phyloP scores from a whole-genome alignment of 345 rosid species.

The Ceriops tagal region DNA sequence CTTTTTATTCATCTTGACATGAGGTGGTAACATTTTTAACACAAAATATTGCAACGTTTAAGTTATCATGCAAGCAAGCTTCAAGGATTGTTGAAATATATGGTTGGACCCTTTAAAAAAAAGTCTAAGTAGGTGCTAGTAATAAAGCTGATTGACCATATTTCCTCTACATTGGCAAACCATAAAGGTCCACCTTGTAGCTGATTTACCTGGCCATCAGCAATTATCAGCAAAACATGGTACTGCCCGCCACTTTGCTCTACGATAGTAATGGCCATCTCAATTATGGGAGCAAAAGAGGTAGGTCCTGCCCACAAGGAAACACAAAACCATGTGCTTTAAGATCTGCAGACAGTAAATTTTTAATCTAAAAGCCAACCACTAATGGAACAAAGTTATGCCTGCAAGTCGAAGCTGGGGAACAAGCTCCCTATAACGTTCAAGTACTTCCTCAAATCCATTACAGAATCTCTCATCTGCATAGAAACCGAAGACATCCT shows the following conservation, averaged over 20 bases:
- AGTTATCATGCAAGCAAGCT: not conserved
- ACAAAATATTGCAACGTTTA: not conserved
- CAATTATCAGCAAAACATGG: slow-evolving; percentile 89
- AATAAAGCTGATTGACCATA: not conserved
- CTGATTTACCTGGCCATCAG: slow-evolving; percentile 88
- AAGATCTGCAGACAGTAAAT: not conserved
- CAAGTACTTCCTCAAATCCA: slow-evolving; percentile 88
- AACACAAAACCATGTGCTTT: not conserved
- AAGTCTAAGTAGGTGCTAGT: not conserved
- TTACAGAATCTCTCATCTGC: slow-evolving; percentile 55
- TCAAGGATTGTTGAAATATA: not conserved
- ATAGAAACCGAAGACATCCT: slow-evolving; percentile 83
- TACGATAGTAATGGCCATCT: slow-evolving; percentile 90
- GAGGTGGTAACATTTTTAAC: not conserved
- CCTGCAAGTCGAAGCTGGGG: slow-evolving; percentile 89
- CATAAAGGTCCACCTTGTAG: not conserved
- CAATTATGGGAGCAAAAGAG: slow-evolving; percentile 93
- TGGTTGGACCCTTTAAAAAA: not conserved
- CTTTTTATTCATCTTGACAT: not conserved
- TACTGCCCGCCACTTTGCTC: slow-evolving; percentile 91
- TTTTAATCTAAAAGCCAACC: not conserved
- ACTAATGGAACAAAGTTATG: slow-evolving; percentile 12
- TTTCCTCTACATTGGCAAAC: not conserved
- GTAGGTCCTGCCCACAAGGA: slow-evolving; percentile 64
- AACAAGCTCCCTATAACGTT: slow-evolving; percentile 67